phyloP scores from a whole-genome alignment of 192 early-diverging fungal genomes.

The Entomortierella lignicola region DNA sequence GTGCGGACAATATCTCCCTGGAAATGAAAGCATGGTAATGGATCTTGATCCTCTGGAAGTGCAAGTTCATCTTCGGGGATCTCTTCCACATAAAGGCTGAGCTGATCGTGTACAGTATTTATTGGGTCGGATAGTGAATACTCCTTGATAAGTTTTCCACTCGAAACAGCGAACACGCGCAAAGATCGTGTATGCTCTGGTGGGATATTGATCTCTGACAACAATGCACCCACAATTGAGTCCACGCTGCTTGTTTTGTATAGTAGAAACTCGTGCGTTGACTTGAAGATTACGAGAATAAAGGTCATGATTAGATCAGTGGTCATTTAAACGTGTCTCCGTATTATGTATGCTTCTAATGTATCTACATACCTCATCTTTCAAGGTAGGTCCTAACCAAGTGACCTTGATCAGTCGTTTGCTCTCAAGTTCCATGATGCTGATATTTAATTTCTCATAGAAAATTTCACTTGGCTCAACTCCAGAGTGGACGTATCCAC shows the following conservation, averaged over 20 bases:
- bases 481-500: conserved; percentile 28
- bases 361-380: conserved; percentile 66
- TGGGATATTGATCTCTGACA: conserved; percentile 61
- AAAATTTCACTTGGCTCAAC: conserved; percentile 59
- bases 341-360: not conserved
- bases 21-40: conserved; percentile 85
- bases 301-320: conserved; percentile 2
- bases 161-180: conserved; percentile 67
- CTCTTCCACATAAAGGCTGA: conserved; percentile 71
- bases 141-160: conserved; percentile 60
- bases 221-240: conserved; percentile 62
- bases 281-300: not conserved
- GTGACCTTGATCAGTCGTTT: conserved; percentile 78
- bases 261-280: conserved; percentile 73
- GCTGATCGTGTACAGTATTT: conserved; percentile 51
- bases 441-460: conserved; percentile 89
- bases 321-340: too few species aligned
- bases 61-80: conserved; percentile 61
- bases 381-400: conserved; percentile 72
- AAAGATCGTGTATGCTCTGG: conserved; percentile 59
- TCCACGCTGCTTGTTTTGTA: conserved; percentile 65
- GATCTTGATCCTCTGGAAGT: conserved; percentile 38
- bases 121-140: conserved; percentile 60
- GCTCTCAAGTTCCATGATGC: conserved; percentile 84
- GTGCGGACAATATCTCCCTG: conserved; percentile 70